Evolutionary conservation across 441 rosid species (phyloP), one percentile per base, ranked within the genome.

Genomic region (Cnidoscolus chayamansa): DNA sequence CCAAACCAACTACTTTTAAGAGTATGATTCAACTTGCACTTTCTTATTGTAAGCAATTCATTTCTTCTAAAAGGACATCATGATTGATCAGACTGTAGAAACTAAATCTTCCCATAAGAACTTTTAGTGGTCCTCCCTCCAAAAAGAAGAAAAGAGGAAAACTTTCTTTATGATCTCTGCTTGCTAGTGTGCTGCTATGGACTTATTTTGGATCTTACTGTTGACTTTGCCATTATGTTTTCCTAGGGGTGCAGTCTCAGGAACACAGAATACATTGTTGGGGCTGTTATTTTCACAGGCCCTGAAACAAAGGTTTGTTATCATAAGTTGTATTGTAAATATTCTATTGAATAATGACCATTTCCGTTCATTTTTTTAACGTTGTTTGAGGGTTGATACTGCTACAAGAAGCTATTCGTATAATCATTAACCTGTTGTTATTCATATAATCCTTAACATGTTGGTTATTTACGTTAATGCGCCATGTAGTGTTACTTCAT

Each of bases 241-340:
- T 82, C 74, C 63, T 92, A 96, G 99, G 99, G 99, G 64, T 96
- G 99, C 89, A 92, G 98, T 88, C 96, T 96, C 75, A 90, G 98
- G 85, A 96, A 96, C 84, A 93, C 98, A 0, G 90, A 85, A 80
- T 86, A 82, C 87, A 83, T 94, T 70, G 96, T 92, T 80, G 98
- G 89, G 72, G 85, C 89, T 66, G 93, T 89, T 77, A 84, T 92
- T 59, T 93, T 89, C 85, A 85, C 93, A 9, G 99, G 97, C 76
- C 98, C 86, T 65, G 98, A 94, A 84, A 90, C 98, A 49, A 96
- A 96, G 98, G 99, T 96, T 77, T 60, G 87, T 75, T 45, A 15
- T 57, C 20, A 20, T 71, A 74, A 70, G 70, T 58, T 17, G 1
- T 48, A 16, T 37, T 64, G 37, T 43, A 31, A 7, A 48, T 60